These are phyloP conservation scores for Taphrina betulina DNA, from an alignment of 1,139 yeast genomes.

Conservation along the genomic window DNA sequence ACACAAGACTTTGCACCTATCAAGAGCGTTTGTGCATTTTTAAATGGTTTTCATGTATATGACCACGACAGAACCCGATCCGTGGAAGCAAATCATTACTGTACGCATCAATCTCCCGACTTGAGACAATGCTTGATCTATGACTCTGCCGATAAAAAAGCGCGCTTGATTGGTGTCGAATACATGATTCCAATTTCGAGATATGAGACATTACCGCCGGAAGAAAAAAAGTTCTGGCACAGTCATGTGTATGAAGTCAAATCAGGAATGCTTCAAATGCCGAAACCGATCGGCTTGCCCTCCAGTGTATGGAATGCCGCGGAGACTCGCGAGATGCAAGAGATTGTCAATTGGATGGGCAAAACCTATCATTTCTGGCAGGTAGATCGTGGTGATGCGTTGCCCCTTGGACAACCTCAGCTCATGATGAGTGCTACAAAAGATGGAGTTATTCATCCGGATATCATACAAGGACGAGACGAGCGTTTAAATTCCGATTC, in stretches of 20 bases:
- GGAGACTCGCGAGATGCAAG: conserved; percentile 31
- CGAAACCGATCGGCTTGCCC: conserved; percentile 25
- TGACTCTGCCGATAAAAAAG: conserved; percentile 21
- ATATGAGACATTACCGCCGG: conserved; percentile 21
- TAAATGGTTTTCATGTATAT: conserved; percentile 33
- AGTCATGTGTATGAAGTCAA: conserved; percentile 34
- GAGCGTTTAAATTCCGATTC: conserved; percentile 8
- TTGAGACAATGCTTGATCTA: conserved; percentile 33
- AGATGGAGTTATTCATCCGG: conserved; percentile 20
- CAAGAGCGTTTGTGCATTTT: conserved; percentile 25
- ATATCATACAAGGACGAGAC: conserved; percentile 23
- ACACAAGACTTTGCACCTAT: conserved; percentile 30
- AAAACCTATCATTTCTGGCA: conserved; percentile 34
- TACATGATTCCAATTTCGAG: conserved; percentile 33
- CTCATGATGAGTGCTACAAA: conserved; percentile 30
- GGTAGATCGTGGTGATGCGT: conserved; percentile 32
- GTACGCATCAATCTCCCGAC: conserved; percentile 26
- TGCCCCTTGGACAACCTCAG: conserved; percentile 33
- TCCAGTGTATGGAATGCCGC: conserved; percentile 29
- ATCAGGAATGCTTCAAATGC: conserved; percentile 31
- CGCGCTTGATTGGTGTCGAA: conserved; percentile 34
- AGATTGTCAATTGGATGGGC: conserved; percentile 30
- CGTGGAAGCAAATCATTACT: conserved; percentile 32
- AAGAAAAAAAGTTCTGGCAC: conserved; percentile 34
- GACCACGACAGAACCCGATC: conserved; percentile 28